Evolutionary conservation across 2,329 filamentous ascomycete genomes (phyloP).

Genomic region (Malbranchea zuffiana): DNA sequence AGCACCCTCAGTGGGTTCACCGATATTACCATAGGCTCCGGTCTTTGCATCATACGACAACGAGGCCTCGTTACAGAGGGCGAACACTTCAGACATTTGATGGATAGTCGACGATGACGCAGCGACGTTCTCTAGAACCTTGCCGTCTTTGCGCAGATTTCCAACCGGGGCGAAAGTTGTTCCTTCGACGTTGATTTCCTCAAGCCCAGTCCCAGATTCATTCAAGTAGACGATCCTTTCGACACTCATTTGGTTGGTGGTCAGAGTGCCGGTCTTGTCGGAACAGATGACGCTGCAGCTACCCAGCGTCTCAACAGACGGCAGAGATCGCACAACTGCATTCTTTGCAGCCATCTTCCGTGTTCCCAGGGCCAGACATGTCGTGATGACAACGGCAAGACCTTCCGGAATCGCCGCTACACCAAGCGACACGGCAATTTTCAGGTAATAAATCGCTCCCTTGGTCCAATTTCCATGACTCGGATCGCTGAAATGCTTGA

Average conservation of each 20-base stretch:
- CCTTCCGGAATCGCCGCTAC: conserved; percentile 97
- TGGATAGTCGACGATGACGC: conserved; percentile 63
- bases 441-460: conserved; percentile 97
- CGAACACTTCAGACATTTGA: conserved; percentile 60
- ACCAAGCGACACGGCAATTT: conserved; percentile 96
- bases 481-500: conserved; percentile 91
- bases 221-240: conserved; percentile 80
- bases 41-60: conserved; percentile 71
- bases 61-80: conserved; percentile 79
- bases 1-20: conserved; percentile 91
- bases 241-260: conserved; percentile 99
- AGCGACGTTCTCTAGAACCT: conserved; percentile 56
- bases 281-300: conserved; percentile 99
- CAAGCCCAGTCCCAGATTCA: conserved; percentile 59
- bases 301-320: conserved; percentile 92
- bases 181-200: conserved; percentile 81
- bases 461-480: conserved; percentile 89
- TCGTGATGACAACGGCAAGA: conserved; percentile 97
- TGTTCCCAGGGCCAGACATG: conserved; percentile 87
- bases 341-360: conserved; percentile 99
- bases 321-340: conserved; percentile 87
- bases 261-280: conserved; percentile 96
- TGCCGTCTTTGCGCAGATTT: conserved; percentile 57
- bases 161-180: conserved; percentile 85
- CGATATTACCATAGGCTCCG: conserved; percentile 66